Conservation (phyloP, 2,329 filamentous ascomycete species). For the Penicillium decumbens region DNA sequence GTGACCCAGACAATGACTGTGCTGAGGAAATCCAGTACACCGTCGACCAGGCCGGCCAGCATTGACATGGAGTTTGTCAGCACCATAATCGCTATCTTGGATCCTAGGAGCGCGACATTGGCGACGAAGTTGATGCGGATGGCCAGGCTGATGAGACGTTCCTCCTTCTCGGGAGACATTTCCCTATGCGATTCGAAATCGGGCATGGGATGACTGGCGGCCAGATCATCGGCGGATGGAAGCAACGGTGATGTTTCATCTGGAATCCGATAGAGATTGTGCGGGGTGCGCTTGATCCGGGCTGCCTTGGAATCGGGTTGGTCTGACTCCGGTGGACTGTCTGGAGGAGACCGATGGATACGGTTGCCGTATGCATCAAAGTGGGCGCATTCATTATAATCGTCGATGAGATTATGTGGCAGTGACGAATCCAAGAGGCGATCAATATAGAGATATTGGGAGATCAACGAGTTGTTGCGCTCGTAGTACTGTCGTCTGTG, state of each 20-base stretch:
- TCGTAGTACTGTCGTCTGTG: constrained; percentile 75
- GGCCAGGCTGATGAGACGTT: constrained; percentile 74
- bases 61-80: constrained; percentile 66
- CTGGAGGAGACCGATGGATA: constrained; percentile 28
- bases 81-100: constrained; percentile 72
- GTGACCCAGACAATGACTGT: constrained; percentile 61
- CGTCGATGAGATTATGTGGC: constrained; percentile 86
- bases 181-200: constrained; percentile 44
- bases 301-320: constrained; percentile 37
- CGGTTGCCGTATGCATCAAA: background rate
- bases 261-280: constrained; percentile 72
- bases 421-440: constrained; percentile 82
- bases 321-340: constrained; percentile 36
- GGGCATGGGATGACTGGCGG: constrained; percentile 47
- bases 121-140: constrained; percentile 82
- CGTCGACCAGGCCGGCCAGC: constrained; percentile 63
- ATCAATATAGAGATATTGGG: constrained; percentile 92
- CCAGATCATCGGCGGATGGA: constrained; percentile 48
- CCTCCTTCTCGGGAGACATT: constrained; percentile 60
- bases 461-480: constrained; percentile 79
- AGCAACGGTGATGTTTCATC: constrained; percentile 32
- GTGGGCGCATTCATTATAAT: constrained; percentile 53
- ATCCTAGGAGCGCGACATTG: constrained; percentile 67
- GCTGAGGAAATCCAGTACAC: constrained; percentile 62
- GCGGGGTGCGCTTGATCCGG: constrained; percentile 68